phyloP scores from a whole-genome alignment of 176 grass and related monocot genomes.

The Areca catechu region DNA sequence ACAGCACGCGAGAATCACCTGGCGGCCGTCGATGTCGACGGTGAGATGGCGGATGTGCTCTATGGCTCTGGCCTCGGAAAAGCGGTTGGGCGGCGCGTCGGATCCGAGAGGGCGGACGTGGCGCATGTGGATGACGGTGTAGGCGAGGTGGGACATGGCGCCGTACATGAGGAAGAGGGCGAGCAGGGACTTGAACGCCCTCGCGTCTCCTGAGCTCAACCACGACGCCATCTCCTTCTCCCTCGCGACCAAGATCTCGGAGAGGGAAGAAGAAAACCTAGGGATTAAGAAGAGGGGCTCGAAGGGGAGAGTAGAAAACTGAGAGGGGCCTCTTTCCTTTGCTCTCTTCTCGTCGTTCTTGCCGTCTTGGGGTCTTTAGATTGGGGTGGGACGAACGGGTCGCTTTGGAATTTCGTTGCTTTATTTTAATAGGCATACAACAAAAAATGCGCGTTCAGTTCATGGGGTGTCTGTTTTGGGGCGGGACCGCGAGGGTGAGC shows the following conservation, averaged over 20 bases:
- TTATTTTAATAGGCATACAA: too few relatives aligned
- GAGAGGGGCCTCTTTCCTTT: too few relatives aligned
- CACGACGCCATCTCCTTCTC: slow-evolving; percentile 1
- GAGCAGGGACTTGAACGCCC: slow-evolving; percentile 47
- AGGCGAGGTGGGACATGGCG: slow-evolving; percentile 44
- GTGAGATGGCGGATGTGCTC: slow-evolving; percentile 64
- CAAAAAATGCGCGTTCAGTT: too few relatives aligned
- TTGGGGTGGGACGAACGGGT: too few relatives aligned
- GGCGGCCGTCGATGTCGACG: slow-evolving; percentile 63
- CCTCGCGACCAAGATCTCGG: not conserved
- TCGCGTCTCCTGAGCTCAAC: slow-evolving; percentile 5
- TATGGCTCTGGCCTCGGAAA: slow-evolving; percentile 76
- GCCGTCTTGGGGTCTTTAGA: too few relatives aligned
- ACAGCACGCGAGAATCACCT: slow-evolving; percentile 25
- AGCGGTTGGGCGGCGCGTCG: slow-evolving; percentile 39
- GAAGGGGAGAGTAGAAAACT: too few relatives aligned
- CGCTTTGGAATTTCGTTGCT: too few relatives aligned
- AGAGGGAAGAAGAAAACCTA: too few relatives aligned
- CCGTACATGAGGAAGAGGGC: slow-evolving; percentile 55
- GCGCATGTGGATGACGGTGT: slow-evolving; percentile 72
- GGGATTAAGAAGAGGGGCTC: too few relatives aligned
- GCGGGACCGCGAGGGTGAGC: too few relatives aligned
- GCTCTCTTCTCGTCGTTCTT: too few relatives aligned
- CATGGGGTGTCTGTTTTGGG: too few relatives aligned
- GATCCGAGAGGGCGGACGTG: slow-evolving; percentile 59